Conservation (phyloP, 2,329 filamentous ascomycete species). For the Ascochyta koolunga region DNA sequence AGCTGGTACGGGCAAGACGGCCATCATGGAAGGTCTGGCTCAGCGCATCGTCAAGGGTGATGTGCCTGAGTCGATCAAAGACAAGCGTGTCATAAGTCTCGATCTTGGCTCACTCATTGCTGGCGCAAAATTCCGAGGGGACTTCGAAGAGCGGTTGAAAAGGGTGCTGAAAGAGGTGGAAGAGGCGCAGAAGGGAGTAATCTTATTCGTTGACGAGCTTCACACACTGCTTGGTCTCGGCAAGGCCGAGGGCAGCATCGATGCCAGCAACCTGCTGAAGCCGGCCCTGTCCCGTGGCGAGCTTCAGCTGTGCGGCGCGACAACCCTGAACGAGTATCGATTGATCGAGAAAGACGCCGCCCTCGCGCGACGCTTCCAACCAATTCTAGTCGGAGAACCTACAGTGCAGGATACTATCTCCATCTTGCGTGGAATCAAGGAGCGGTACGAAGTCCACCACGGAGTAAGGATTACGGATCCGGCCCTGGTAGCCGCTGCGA, state of each 20-base stretch:
- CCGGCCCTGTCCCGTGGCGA: conserved; percentile 92
- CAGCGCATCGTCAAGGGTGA: conserved; percentile 89
- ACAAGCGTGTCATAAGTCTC: conserved; percentile 85
- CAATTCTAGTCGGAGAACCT: conserved; percentile 91
- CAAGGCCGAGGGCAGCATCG: conserved; percentile 94
- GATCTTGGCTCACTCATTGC: conserved; percentile 94
- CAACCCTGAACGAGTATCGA: conserved; percentile 89
- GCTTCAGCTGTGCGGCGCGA: conserved; percentile 93
- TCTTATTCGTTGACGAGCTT: conserved; percentile 93
- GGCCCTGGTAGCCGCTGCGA: conserved; percentile 87
- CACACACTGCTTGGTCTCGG: conserved; percentile 91
- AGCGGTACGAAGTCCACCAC: conserved; percentile 96
- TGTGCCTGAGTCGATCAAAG: conserved; percentile 93
- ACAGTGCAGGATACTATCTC: conserved; percentile 91
- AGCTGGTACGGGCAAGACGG: conserved; percentile 92
- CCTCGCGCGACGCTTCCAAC: conserved; percentile 89
- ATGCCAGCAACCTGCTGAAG: conserved; percentile 93
- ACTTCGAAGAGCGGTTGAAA: conserved; percentile 94
- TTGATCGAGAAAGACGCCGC: conserved; percentile 96
- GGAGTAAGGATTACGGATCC: conserved; percentile 94
- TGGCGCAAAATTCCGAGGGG: conserved; percentile 91
- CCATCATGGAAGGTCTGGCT: conserved; percentile 87
- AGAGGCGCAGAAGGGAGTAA: conserved; percentile 85
- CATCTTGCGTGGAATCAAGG: conserved; percentile 94
- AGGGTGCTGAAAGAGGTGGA: conserved; percentile 89